These are phyloP conservation scores for Syzygium syzygioides DNA, from an alignment of 441 rosid genomes.

Conservation along the genomic window DNA sequence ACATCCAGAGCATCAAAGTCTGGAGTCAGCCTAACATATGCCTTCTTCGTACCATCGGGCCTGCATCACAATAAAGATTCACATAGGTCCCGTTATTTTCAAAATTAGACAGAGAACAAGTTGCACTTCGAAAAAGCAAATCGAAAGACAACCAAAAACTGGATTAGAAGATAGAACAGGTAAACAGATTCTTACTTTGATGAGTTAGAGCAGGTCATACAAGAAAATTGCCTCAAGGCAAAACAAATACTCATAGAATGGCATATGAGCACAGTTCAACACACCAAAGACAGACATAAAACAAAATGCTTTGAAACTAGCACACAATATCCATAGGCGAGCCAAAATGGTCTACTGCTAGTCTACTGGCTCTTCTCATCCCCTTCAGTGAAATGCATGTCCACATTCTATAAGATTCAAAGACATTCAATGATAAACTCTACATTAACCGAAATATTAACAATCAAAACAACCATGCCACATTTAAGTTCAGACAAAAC, in stretches of 20 bases:
- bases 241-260: not conserved
- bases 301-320: not conserved
- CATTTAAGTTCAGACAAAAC: not conserved
- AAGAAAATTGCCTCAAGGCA: not conserved
- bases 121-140: not conserved
- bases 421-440: not conserved
- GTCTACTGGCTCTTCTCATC: not conserved
- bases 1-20: slow-evolving; percentile 88
- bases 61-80: slow-evolving; percentile 21
- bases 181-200: not conserved
- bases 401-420: not conserved
- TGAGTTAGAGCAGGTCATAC: not conserved
- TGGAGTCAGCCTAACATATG: slow-evolving; percentile 87
- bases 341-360: not conserved
- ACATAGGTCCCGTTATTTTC: not conserved
- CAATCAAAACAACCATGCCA: not conserved
- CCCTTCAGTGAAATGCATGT: not conserved
- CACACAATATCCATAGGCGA: not conserved
- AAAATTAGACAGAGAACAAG: not conserved
- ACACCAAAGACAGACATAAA: not conserved
- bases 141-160: not conserved
- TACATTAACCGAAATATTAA: not conserved
- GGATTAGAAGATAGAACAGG: not conserved
- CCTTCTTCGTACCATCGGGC: slow-evolving; percentile 97
- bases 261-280: not conserved